Evolutionary conservation across 441 rosid genomes (phyloP), one percentile per base, ranked within the genome.

Genomic region (Breynia disticha): DNA sequence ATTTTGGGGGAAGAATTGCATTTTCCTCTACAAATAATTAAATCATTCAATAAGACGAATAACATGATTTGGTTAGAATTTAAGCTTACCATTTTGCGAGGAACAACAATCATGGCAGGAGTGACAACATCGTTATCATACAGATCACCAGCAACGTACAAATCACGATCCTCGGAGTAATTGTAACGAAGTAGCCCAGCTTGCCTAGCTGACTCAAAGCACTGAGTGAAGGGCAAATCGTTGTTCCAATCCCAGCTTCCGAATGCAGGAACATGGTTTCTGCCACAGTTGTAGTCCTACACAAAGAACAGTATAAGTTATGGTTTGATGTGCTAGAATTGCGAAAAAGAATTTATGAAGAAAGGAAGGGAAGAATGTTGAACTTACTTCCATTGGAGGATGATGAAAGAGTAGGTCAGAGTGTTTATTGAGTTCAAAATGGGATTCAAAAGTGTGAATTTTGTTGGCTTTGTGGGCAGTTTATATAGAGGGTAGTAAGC

Each of bases 201-300:
- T 19, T 78, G 86, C 16, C 84, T 72, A 0, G 95, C 86, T 5
- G 97, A 74, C 41, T 93, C 95, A 45, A 93, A 93, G 62, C 98
- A 93, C 56, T 89, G 93, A 55, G 97, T 88, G 68, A 86, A 86
- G 0, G 97, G 91, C 18, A 84, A 74, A 42, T 79, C 84, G 21
- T 72, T 78, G 81, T 84, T 82, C 86, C 97, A 88, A n/a, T 93
- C 87, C 97, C 98, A 88, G 84, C 93, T 86, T 9, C 98, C 97
- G 52, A 93, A 93, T 2, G 97, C 95, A 0, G 98, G 98, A 5
- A 93, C 84, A 59, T 84, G 91, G 41, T 72, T 74, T 21, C 87
- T 82, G 57, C 63, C 47, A 52, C 41, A 79, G 35, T 72, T 70
- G 51, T 72, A 70, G 28, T 79, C 84, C 88, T 79, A 43, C 49